Base-by-base conservation (phyloP, 2,329 filamentous ascomycete species). In the Arachnomyces sp. region DNA sequence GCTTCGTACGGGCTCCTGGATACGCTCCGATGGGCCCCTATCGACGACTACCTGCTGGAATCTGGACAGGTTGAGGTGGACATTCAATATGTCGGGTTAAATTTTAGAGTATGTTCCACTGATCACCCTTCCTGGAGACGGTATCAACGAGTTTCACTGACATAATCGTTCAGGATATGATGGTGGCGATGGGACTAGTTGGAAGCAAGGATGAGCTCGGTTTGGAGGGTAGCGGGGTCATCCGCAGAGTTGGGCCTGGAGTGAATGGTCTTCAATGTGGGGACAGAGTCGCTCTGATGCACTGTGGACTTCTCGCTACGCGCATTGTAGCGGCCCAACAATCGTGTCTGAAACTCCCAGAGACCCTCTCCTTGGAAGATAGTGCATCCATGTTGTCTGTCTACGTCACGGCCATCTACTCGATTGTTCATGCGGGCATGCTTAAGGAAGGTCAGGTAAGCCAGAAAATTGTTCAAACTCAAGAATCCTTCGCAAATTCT, bases 301-400 rank as follows among this genome's bases (percentile, higher is more conserved):
- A n/a, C 15, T 18, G n/a, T 15, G 34, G 34, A 18, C 6, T 15
- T 13, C 14, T 15, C 2, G 34, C 34, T 12, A 14, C 31, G n/a
- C 31, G 31, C n/a, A 12, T 32, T 32, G 31, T 32, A 5, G 31
- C 15, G 31, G 4, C 31, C 12, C 31, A 16, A 16, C n/a, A 16
- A 12, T 13, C 15, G 7, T 32, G 31, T 12, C 4, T 32, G n/a
- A 32, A 32, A 12, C 31, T 32, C n/a, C 31, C 31, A 12, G 20
- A 25, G 20, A 16, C 4, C 15, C 20, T 25, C 20, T 25, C 14
- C 11, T 51, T 56, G 20, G 43, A 40, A 7, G 47, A 52, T 2
- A 55, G 38, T 2, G 50, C 53, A 1, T 42, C 48, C 2, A 50
- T 58, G 17, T 44, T 46, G 0, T 28, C 31, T 7, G 43, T 42